Evolutionary conservation across 2,329 filamentous ascomycete species (phyloP).

Genomic region (Torrubiella hemipterigena): DNA sequence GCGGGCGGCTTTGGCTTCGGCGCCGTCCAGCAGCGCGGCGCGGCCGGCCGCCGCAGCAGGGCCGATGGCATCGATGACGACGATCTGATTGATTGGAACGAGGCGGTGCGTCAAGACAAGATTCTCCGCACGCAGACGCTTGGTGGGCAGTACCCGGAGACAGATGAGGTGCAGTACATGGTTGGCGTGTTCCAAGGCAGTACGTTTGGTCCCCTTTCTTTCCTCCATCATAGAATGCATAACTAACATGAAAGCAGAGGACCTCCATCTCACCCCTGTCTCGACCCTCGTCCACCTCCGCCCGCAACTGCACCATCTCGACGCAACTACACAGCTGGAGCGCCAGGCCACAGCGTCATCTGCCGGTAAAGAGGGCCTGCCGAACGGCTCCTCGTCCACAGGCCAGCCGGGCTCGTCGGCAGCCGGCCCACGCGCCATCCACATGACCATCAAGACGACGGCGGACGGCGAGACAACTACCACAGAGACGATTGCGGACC

Average conservation of each 20-base stretch:
- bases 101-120: slow-evolving; percentile 56
- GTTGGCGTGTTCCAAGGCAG: slow-evolving; percentile 80
- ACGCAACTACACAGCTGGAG: slow-evolving; percentile 67
- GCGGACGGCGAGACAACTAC: slow-evolving; percentile 53
- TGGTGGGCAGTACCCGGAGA: slow-evolving; percentile 64
- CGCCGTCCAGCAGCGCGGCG: slow-evolving; percentile 26
- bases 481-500: slow-evolving; percentile 61
- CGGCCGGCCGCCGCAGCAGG: slow-evolving; percentile 20
- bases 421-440: slow-evolving; percentile 60
- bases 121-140: slow-evolving; percentile 73
- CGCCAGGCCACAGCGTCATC: slow-evolving; percentile 27
- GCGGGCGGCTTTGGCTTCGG: slow-evolving; percentile 59
- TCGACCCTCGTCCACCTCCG: slow-evolving; percentile 78
- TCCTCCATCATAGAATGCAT: slow-evolving; percentile 2
- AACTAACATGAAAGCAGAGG: slow-evolving; percentile 39
- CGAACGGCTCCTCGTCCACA: slow-evolving; percentile 19
- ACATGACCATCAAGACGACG: slow-evolving; percentile 74
- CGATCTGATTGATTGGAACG: slow-evolving; percentile 45
- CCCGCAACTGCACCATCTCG: slow-evolving; percentile 85
- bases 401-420: slow-evolving; percentile 20
- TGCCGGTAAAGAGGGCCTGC: slow-evolving; percentile 21
- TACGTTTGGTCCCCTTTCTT: slow-evolving; percentile 27
- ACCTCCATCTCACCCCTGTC: slow-evolving; percentile 77
- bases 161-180: slow-evolving; percentile 73
- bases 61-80: slow-evolving; percentile 30